phyloP scores from a whole-genome alignment of 83 land plant species.

The Thuja plicata region DNA sequence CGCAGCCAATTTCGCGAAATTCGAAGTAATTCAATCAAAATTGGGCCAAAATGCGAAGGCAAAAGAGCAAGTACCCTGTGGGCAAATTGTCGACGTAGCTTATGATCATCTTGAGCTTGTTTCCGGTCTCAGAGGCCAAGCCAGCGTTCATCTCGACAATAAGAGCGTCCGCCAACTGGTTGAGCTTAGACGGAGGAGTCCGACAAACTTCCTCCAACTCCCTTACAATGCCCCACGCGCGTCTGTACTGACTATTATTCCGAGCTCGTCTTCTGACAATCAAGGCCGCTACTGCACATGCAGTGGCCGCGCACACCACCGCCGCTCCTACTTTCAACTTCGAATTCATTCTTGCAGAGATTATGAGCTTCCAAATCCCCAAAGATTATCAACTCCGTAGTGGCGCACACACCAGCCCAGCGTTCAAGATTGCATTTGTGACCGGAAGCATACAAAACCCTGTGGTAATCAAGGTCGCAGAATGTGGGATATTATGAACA shows the following conservation, averaged over 20 bases:
- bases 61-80: constrained; percentile 50
- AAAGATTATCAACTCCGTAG: neutral
- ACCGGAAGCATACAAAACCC: neutral
- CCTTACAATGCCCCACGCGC: constrained; percentile 46
- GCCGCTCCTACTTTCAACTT: constrained; percentile 47
- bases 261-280: constrained; percentile 41
- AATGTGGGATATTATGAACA: neutral
- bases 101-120: constrained; percentile 86
- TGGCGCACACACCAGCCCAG: neutral
- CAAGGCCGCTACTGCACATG: constrained; percentile 60
- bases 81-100: constrained; percentile 88
- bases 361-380: neutral
- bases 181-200: constrained; percentile 49
- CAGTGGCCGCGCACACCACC: constrained; percentile 50
- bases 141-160: constrained; percentile 86
- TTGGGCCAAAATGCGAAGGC: neutral
- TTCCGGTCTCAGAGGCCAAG: constrained; percentile 83
- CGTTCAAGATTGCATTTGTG: neutral
- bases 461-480: neutral
- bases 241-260: constrained; percentile 34
- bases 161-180: constrained; percentile 75
- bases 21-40: neutral
- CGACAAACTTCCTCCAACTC: constrained; percentile 66
- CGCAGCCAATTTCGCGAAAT: neutral
- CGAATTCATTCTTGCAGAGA: constrained; percentile 27